Evolutionary conservation across 2,329 filamentous ascomycete genomes (phyloP).

Genomic region (Fusarium sublunatum): DNA sequence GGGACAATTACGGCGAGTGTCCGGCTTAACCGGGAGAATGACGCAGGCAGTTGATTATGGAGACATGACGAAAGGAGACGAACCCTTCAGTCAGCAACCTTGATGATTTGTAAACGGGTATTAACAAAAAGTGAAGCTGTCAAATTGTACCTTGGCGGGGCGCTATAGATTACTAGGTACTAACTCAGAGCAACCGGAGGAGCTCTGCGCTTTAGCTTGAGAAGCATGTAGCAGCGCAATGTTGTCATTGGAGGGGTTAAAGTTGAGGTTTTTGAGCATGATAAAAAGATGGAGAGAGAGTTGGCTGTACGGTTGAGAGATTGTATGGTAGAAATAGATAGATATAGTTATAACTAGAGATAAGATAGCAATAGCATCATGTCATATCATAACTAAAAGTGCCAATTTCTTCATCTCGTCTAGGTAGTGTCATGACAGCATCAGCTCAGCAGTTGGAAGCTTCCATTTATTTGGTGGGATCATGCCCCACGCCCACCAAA

Average conservation of each 20-base stretch:
- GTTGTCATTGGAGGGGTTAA: constrained; percentile 41
- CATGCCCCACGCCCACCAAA: constrained; percentile 37
- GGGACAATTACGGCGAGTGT: constrained; percentile 24
- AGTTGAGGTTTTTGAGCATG: constrained; percentile 10
- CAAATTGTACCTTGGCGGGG: constrained; percentile 3
- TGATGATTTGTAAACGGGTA: constrained; percentile 34
- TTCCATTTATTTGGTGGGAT: constrained; percentile 40
- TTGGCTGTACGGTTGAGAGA: neutral
- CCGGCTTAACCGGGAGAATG: constrained; percentile 25
- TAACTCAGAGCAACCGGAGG: constrained; percentile 13
- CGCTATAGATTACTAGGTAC: neutral
- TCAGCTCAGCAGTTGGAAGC: constrained; percentile 24
- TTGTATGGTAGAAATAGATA: neutral
- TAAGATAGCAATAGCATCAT: neutral
- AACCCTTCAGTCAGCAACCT: constrained; percentile 29
- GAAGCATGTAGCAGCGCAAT: constrained; percentile 28
- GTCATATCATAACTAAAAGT: constrained; percentile 1
- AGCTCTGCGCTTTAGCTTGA: constrained; percentile 23
- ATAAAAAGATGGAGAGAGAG: neutral
- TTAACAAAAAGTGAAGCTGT: constrained; percentile 13
- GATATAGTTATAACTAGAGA: neutral
- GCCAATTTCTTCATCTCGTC: neutral
- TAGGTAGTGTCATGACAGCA: constrained; percentile 32
- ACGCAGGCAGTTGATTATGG: constrained; percentile 33
- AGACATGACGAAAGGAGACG: constrained; percentile 37